Conservation (phyloP, 208 protist species). For the Blechomonas ayalai region DNA sequence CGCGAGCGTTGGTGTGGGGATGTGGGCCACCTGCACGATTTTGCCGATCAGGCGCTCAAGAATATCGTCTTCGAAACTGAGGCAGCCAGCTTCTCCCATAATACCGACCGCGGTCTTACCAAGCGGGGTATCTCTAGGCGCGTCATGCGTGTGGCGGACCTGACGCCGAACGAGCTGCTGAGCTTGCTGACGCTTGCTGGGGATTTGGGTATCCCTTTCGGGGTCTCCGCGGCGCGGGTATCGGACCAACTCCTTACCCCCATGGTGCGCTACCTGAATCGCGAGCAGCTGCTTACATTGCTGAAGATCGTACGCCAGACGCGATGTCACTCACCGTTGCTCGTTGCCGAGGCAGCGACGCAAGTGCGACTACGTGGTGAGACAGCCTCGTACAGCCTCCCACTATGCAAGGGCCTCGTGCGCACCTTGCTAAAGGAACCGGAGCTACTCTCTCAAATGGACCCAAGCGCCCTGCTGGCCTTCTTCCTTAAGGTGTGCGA, state of each 20-base stretch:
- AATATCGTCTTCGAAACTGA: slow-evolving; percentile 75
- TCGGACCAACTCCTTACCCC: slow-evolving; percentile 43
- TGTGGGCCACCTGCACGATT: slow-evolving; percentile 29
- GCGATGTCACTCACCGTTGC: slow-evolving; percentile 25
- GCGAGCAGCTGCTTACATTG: slow-evolving; percentile 25
- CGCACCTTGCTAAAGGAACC: slow-evolving; percentile 29
- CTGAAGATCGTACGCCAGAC: slow-evolving; percentile 34
- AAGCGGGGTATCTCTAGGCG: slow-evolving; percentile 12
- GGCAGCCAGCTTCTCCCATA: slow-evolving; percentile 5
- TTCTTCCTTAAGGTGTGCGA: slow-evolving; percentile 41
- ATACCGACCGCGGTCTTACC: neutral
- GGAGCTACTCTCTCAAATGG: slow-evolving; percentile 18
- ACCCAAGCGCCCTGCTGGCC: slow-evolving; percentile 20
- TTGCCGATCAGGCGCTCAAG: slow-evolving; percentile 58
- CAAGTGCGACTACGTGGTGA: slow-evolving; percentile 21
- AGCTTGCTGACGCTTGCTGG: slow-evolving; percentile 48
- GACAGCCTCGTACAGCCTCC: slow-evolving; percentile 20
- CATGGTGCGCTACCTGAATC: slow-evolving; percentile 33
- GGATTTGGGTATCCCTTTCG: slow-evolving; percentile 49
- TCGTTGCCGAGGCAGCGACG: slow-evolving; percentile 26
- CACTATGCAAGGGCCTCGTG: slow-evolving; percentile 30
- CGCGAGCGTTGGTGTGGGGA: slow-evolving; percentile 39
- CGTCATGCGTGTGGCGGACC: slow-evolving; percentile 24
- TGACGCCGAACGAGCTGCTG: slow-evolving; percentile 35
- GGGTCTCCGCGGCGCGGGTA: slow-evolving; percentile 25